Evolutionary conservation across 1,139 yeast genomes (phyloP), one percentile per base, ranked within the genome.

Genomic region (Pichia sp.): DNA sequence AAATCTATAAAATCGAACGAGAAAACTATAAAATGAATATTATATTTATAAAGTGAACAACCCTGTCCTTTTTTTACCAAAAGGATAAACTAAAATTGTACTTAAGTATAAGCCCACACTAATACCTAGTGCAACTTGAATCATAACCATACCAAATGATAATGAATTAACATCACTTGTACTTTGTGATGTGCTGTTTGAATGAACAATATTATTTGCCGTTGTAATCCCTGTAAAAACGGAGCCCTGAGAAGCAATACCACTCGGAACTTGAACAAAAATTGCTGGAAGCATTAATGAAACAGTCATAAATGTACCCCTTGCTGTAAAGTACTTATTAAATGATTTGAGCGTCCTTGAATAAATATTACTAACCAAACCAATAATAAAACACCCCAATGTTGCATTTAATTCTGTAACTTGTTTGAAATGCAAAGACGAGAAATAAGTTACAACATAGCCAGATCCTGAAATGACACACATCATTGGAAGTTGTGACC

Each of bases 271-370:
- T 62, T 85, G 95, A 6, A 89, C 95, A 59, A 90, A 89, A 45
- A 90, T 87, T 0, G 94, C 97, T 0, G 97, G 97, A 47, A 90
- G 67, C 95, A 90, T 90, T 4, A 96, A 95, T 35, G 95, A 82
- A 31, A 90, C 95, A 0, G 97, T 96, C 68, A 90, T 76, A n/a
- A 96, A 96, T 4, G 61, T 49, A 3, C 61, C 56, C 32, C 52
- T 50, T 4, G 48, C 35, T 7, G 52, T 49, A n/a, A 59, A 51
- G 22, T 46, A 49, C 32, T 52, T 51, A 40, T 53, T 55, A 33
- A 58, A 41, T 1, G 56, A 52, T 59, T 83, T 87, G 58, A 94
- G 83, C 6, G 89, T 62, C 59, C 97, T 77, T 1, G 96, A 85
- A 63, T 90, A 90, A 47, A 87, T 67, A 59, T 90, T 90, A 31